phyloP scores from a whole-genome alignment of 179 eudicot species.

The Sideroxylon spinosum region DNA sequence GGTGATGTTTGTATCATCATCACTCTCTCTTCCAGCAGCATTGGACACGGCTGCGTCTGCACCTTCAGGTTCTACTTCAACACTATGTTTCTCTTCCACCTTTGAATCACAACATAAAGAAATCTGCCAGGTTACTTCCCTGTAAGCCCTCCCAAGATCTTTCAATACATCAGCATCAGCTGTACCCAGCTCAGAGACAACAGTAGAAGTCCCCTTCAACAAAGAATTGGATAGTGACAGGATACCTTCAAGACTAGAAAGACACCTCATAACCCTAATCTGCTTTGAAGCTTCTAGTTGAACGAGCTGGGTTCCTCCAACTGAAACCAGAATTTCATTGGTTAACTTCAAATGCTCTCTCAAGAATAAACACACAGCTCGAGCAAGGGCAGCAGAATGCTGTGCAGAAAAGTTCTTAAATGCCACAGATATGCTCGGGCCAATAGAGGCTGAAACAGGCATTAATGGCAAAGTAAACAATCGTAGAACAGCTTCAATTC shows the following conservation, averaged over 20 bases:
- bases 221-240: constrained; percentile 71
- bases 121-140: constrained; percentile 89
- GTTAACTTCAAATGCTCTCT: constrained; percentile 67
- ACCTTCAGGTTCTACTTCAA: constrained; percentile 55
- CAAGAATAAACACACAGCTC: constrained; percentile 77
- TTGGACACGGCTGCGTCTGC: constrained; percentile 49
- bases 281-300: constrained; percentile 62
- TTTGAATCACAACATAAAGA: constrained; percentile 70
- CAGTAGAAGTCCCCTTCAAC: constrained; percentile 75
- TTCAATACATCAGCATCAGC: constrained; percentile 93
- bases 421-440: constrained; percentile 79
- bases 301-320: constrained; percentile 54
- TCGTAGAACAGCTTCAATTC: constrained; percentile 76
- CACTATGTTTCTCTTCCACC: constrained; percentile 65
- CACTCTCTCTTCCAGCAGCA: constrained; percentile 86
- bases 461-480: constrained; percentile 65
- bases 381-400: constrained; percentile 84
- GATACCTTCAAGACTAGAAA: constrained; percentile 77
- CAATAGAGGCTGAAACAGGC: constrained; percentile 82
- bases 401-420: constrained; percentile 94
- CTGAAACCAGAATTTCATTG: constrained; percentile 53
- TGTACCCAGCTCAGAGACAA: constrained; percentile 81
- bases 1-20: constrained; percentile 65
- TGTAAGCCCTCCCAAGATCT: constrained; percentile 78
- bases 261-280: constrained; percentile 58